Evolutionary conservation across 495 filamentous ascomycete species (phyloP).

Genomic region (Coniosporium apollinis): DNA sequence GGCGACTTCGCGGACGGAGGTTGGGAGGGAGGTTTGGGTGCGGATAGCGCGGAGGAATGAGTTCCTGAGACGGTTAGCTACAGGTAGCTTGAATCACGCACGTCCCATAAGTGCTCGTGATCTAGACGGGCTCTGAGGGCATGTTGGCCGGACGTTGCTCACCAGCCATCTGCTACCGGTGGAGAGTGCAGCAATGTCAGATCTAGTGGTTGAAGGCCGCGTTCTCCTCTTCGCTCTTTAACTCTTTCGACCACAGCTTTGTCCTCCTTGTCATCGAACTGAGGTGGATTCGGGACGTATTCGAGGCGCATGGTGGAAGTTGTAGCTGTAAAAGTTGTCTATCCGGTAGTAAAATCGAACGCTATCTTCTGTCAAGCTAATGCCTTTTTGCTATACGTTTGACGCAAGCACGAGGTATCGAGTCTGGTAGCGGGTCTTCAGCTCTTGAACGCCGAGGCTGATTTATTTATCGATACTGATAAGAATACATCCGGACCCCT

Average conservation of each 20-base stretch:
- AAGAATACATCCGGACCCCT: no score
- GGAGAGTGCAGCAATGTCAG: constrained; percentile 58
- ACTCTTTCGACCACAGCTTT: constrained; percentile 42
- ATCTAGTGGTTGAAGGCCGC: constrained; percentile 55
- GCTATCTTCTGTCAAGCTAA: no score
- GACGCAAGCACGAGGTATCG: no score
- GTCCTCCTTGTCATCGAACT: constrained; percentile 7
- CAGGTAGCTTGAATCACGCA: no score
- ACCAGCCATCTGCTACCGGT: constrained; percentile 54
- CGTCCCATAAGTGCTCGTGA: no score
- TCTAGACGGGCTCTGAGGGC: no score
- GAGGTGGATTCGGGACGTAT: constrained; percentile 10
- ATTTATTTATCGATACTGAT: no score
- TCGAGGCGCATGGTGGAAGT: constrained; percentile 11
- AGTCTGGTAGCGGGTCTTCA: no score
- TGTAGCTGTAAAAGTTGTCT: no score
- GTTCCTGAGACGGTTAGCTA: constrained; percentile 29
- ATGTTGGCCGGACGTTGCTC: neutral
- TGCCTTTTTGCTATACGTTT: no score
- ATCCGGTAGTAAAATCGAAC: no score
- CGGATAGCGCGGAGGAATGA: constrained; percentile 59
- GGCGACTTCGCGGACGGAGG: constrained; percentile 48
- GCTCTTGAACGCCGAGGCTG: no score
- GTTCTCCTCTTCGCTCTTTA: constrained; percentile 44
- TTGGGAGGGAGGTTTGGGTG: constrained; percentile 41